Base-by-base conservation (phyloP, 768 basidiomycete genomes). In the Albatrellus ellisii region DNA sequence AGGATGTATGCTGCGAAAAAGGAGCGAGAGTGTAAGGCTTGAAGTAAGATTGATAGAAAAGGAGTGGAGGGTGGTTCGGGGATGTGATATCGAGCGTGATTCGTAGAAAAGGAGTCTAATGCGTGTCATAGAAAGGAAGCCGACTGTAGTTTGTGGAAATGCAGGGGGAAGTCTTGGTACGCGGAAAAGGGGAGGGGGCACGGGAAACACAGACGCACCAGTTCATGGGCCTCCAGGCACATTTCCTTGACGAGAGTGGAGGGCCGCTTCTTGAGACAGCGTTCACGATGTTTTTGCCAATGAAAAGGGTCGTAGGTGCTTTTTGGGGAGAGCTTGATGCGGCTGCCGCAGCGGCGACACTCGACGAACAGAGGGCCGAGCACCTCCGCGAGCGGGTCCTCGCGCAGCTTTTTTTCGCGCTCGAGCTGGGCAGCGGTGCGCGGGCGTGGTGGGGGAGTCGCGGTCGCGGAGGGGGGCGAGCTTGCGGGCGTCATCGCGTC, bases 331-430 rank as follows among this genome's bases (percentile, higher is more conserved):
- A 51, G 47, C 35, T 51, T 51, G 39, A 51, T 51, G 22, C 39
- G 41, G 10, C 38, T 46, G 22, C 48, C 48, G n/a, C 50, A 51
- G 18, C 47, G 44, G 17, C 20, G 49, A 36, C 50, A 51, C 32
- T 42, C 32, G 14, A 51, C 44, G 14, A 43, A 51, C 11, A 49
- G 42, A 6, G 50, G 44, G 2, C 44, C 39, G 10, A 49, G 36
- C 22, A 51, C 48, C 29, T 51, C 47, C 8, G 47, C 50, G 24
- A 51, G 47, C n/a, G 50, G 50, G 28, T 51, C 50, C 8, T 41
- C 44, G 14, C 36, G 42, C 15, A 49, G 38, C 26, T 44, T 45
- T 21, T 45, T 41, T 31, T 51, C 50, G 15, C 50, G 50, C 44
- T 36, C 35, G 22, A 26, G 39, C 25, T 51, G 47, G 11, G 48